Conservation (phyloP, 1,284 basidiomycete species). For the Melampsora americana region DNA sequence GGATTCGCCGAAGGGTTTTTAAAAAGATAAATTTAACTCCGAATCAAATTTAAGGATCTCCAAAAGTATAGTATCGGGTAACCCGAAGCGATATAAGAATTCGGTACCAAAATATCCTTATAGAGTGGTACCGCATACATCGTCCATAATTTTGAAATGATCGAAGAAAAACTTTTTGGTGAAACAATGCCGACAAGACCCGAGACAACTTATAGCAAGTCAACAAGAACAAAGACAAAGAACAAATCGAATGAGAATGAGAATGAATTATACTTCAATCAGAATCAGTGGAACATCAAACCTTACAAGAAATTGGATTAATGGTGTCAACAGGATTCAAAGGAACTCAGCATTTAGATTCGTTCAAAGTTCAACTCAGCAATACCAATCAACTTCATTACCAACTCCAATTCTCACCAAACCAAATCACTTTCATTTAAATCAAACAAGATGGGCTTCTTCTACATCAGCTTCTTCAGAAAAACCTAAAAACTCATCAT, state of each 20-base stretch:
- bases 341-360: not conserved
- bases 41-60: no score
- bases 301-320: not conserved
- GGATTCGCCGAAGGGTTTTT: no score
- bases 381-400: not conserved
- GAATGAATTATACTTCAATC: not conserved
- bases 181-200: not conserved
- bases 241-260: no score
- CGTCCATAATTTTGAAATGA: not conserved
- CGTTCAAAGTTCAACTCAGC: not conserved
- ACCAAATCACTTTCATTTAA: not conserved
- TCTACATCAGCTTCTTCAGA: not conserved
- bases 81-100: not conserved
- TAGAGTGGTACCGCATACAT: not conserved
- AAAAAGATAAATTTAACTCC: no score
- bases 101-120: not conserved
- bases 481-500: not conserved
- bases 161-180: not conserved
- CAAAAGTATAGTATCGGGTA: not conserved
- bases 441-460: slow-evolving; percentile 8
- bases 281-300: not conserved
- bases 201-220: not conserved
- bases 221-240: no score
- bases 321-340: not conserved
- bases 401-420: not conserved